Conservation (phyloP, 805 yeast species). For the Metschnikowia dekortorum region DNA sequence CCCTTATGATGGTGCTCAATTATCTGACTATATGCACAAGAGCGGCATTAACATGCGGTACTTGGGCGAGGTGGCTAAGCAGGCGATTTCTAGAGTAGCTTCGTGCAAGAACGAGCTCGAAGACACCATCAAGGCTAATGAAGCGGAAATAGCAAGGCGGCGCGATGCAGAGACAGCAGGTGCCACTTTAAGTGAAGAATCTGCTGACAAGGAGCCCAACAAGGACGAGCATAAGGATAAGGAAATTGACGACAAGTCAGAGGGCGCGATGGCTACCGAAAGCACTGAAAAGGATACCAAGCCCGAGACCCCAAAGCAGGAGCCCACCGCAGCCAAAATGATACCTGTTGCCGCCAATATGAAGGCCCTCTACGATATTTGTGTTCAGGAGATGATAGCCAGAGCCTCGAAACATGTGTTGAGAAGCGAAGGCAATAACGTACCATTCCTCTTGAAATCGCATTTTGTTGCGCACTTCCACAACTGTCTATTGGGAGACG, state of each 20-base stretch:
- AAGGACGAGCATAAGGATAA: constrained; percentile 14
- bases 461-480: constrained; percentile 64
- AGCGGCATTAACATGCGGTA: constrained; percentile 88
- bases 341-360: constrained; percentile 42
- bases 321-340: constrained; percentile 34
- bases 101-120: constrained; percentile 13
- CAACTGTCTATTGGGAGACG: constrained; percentile 60
- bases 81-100: constrained; percentile 20
- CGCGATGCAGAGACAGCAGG: constrained; percentile 19
- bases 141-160: constrained; percentile 18
- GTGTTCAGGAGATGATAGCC: constrained; percentile 68
- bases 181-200: constrained; percentile 6
- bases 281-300: constrained; percentile 8
- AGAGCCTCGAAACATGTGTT: constrained; percentile 76
- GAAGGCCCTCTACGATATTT: constrained; percentile 43
- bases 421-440: constrained; percentile 39
- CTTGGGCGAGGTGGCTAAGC: constrained; percentile 58
- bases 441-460: constrained; percentile 56
- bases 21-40: constrained; percentile 64
- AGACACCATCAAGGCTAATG: constrained; percentile 24
- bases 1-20: constrained; percentile 80
- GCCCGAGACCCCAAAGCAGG: constrained; percentile 22
- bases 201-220: constrained; percentile 16
- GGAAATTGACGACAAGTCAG: constrained; percentile 3
- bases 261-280: neutral